A percentile compares a stretch with the other conserved stretches of the same genome.
Evolutionary conservation across 2,329 filamentous ascomycete genomes (phyloP).

Genomic region (Alternaria burnsii): DNA sequence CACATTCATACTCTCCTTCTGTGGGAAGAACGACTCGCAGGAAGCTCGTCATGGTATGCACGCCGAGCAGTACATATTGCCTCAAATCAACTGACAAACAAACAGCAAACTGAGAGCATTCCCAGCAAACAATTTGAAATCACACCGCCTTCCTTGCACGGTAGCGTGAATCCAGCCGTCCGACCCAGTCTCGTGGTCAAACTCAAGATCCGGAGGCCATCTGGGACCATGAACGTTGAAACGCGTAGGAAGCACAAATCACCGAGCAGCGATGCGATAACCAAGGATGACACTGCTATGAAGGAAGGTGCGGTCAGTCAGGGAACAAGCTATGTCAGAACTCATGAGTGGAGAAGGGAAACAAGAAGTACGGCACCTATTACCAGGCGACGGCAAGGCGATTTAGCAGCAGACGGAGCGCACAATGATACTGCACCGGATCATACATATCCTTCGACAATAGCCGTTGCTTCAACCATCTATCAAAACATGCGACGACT

Average conservation of each 20-base stretch:
- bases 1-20: not conserved
- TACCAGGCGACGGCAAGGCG: not conserved
- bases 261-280: not conserved
- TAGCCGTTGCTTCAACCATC: not conserved
- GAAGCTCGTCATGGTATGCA: not conserved
- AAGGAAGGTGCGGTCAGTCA: not conserved
- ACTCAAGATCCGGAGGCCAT: not conserved
- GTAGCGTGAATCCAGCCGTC: not conserved
- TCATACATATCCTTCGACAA: not conserved
- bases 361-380: not conserved
- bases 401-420: not conserved
- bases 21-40: not conserved
- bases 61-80: not conserved
- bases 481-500: not conserved
- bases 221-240: not conserved
- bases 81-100: not conserved
- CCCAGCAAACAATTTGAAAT: not conserved
- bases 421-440: not conserved
- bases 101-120: not conserved
- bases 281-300: not conserved
- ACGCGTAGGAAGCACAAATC: not conserved
- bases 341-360: not conserved
- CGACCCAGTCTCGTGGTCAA: not conserved
- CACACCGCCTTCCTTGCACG: not conserved
- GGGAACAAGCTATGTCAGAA: rapidly evolving